phyloP scores from a whole-genome alignment of 108 stramenopile genomes.

The Skeletonema grethae region DNA sequence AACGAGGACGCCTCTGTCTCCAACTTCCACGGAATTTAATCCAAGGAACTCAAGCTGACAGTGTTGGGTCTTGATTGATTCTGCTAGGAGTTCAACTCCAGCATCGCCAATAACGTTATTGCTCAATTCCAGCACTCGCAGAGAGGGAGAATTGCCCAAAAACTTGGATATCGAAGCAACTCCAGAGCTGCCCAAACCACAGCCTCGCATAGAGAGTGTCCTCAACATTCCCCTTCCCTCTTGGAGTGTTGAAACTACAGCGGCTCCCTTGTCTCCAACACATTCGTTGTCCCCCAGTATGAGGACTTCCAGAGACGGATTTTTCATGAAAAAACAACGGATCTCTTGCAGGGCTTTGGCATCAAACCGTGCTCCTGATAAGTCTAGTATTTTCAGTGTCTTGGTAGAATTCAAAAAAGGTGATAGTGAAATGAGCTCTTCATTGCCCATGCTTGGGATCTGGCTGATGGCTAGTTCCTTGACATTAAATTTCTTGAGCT shows the following conservation, averaged over 20 bases:
- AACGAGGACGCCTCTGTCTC: slow-evolving; percentile 36
- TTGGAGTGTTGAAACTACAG: neutral
- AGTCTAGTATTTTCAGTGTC: slow-evolving; percentile 14
- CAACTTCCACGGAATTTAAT: slow-evolving; percentile 47
- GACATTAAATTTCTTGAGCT: slow-evolving; percentile 14
- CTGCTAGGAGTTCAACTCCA: slow-evolving; percentile 47
- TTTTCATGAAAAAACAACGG: slow-evolving; percentile 14
- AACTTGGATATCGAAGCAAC: slow-evolving; percentile 7
- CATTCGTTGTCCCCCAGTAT: slow-evolving; percentile 28
- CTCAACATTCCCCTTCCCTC: slow-evolving; percentile 2
- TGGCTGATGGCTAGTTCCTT: slow-evolving; percentile 22
- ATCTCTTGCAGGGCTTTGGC: slow-evolving; percentile 2
- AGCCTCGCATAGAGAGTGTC: slow-evolving; percentile 12
- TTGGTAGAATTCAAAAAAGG: slow-evolving; percentile 12
- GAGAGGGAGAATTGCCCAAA: slow-evolving; percentile 1
- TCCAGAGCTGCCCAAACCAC: slow-evolving; percentile 6
- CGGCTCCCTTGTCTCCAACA: slow-evolving; percentile 23
- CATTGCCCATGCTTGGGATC: slow-evolving; percentile 17
- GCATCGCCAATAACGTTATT: slow-evolving; percentile 52
- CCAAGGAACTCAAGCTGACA: slow-evolving; percentile 40
- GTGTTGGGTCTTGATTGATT: slow-evolving; percentile 30
- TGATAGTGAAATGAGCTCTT: slow-evolving; percentile 13
- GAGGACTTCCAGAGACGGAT: slow-evolving; percentile 18
- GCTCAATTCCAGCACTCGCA: slow-evolving; percentile 44
- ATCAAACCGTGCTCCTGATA: slow-evolving; percentile 24